Conservation (phyloP, 768 basidiomycete genomes). For the Macrolepiota fuliginosa region DNA sequence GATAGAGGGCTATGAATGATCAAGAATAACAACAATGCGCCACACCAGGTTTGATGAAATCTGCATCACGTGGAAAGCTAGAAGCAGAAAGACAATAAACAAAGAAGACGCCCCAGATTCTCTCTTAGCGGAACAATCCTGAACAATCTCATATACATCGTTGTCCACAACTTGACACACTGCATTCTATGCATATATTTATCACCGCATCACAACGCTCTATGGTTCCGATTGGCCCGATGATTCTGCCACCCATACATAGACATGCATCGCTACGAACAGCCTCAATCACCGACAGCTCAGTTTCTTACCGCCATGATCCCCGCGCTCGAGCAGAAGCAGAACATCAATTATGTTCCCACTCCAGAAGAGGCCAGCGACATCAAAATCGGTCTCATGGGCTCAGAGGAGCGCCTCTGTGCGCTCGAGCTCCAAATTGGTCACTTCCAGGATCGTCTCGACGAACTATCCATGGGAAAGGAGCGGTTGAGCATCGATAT, state of each 20-base stretch:
- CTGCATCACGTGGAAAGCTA: not conserved
- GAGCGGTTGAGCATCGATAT: not conserved
- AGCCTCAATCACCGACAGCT: not conserved
- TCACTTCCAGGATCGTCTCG: not conserved
- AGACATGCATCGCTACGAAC: constrained; percentile 4
- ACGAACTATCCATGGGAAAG: not conserved
- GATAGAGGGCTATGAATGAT: not conserved
- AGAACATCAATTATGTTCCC: constrained; percentile 13
- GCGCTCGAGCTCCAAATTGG: not conserved
- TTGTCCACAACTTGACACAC: not conserved
- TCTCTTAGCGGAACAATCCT: not conserved
- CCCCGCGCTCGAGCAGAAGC: not conserved
- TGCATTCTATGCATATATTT: not conserved
- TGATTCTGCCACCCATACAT: not conserved
- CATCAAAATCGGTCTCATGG: not conserved
- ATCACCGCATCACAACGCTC: not conserved
- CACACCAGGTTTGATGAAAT: not conserved
- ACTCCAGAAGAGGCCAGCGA: not conserved
- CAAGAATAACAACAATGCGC: not conserved
- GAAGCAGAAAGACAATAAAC: not conserved
- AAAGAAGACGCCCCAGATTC: not conserved
- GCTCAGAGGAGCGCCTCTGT: not conserved
- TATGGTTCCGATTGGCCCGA: constrained; percentile 6
- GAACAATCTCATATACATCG: not conserved
- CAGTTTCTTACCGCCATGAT: constrained; percentile 7